Evolutionary conservation across 129 eudicot species (phyloP).

Genomic region (Ambrosia trifida): DNA sequence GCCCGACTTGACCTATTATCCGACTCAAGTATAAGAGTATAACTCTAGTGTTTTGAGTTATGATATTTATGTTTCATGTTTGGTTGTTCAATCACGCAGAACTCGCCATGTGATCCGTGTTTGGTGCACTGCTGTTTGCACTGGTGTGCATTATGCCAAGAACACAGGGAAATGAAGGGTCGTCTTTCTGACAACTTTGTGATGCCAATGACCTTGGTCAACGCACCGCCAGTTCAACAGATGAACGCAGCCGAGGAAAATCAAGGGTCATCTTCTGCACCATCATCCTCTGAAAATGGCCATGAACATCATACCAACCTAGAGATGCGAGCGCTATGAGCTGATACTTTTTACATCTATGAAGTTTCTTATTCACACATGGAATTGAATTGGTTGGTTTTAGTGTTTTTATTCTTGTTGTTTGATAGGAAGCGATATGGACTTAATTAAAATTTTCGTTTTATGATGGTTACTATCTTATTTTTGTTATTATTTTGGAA

Average conservation of each 20-base stretch:
- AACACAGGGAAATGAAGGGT: slow-evolving; percentile 90
- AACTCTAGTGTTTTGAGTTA: background rate
- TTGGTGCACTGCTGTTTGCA: slow-evolving; percentile 98
- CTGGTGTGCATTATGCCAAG: slow-evolving; percentile 99
- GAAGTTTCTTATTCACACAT: slow-evolving; percentile 26
- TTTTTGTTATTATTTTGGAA: background rate
- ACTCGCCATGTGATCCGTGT: slow-evolving; percentile 96
- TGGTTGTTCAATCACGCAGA: slow-evolving; percentile 44
- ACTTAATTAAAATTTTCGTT: slow-evolving; percentile 3
- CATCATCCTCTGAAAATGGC: slow-evolving; percentile 51
- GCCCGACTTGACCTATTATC: background rate
- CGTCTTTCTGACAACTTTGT: slow-evolving; percentile 68
- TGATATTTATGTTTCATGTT: background rate
- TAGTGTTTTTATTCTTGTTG: slow-evolving; percentile 2
- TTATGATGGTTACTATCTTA: slow-evolving; percentile 18
- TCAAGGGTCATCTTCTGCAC: slow-evolving; percentile 33
- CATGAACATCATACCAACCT: slow-evolving; percentile 51
- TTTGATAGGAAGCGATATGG: slow-evolving; percentile 10
- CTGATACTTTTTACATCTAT: slow-evolving; percentile 1
- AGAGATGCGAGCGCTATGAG: slow-evolving; percentile 81
- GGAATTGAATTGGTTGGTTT: slow-evolving; percentile 18
- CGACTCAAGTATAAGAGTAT: background rate
- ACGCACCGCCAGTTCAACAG: slow-evolving; percentile 89
- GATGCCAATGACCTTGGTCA: slow-evolving; percentile 80
- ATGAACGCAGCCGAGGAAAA: slow-evolving; percentile 50